Evolutionary conservation across 2,329 filamentous ascomycete species (phyloP).

Genomic region (Zalaria sp.): DNA sequence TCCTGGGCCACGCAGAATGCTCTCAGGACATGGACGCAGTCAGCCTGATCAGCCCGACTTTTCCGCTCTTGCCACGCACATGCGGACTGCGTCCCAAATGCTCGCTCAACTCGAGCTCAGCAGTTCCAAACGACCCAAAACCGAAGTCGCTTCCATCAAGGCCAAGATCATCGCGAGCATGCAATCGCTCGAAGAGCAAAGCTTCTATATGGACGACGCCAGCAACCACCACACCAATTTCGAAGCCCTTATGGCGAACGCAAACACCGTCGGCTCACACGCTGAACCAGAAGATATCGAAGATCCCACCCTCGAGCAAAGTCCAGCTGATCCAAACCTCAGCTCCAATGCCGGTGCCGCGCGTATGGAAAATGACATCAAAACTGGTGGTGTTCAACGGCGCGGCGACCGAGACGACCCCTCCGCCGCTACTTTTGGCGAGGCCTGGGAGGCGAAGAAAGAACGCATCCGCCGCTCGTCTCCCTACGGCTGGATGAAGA

Average conservation of each 20-base stretch:
- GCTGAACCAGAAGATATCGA: conserved; percentile 40
- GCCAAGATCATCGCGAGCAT: conserved; percentile 82
- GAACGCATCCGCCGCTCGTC: conserved; percentile 73
- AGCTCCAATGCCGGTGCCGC: conserved; percentile 63
- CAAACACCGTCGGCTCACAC: conserved; percentile 39
- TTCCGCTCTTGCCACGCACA: conserved; percentile 70
- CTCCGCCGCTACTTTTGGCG: conserved; percentile 73
- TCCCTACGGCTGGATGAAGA: conserved; percentile 79
- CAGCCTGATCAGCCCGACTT: conserved; percentile 63
- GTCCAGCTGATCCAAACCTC: conserved; percentile 28
- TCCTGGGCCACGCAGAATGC: conserved; percentile 48
- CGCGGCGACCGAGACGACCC: conserved; percentile 75
- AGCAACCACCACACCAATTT: conserved; percentile 55
- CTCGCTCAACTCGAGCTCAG: conserved; percentile 69
- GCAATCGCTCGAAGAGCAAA: conserved; percentile 77
- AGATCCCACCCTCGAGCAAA: conserved; percentile 25
- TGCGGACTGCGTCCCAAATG: conserved; percentile 81
- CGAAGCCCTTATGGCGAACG: conserved; percentile 67
- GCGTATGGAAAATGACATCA: conserved; percentile 80
- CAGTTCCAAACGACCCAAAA: conserved; percentile 63
- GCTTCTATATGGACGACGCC: conserved; percentile 57
- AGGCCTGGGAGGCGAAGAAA: conserved; percentile 73
- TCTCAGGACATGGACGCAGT: conserved; percentile 37
- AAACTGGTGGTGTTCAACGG: conserved; percentile 68
- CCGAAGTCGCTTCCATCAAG: conserved; percentile 70